Evolutionary conservation across 2,329 filamentous ascomycete species (phyloP), one percentile per base, ranked within the genome.

Genomic region (Trichoderma harzianum): DNA sequence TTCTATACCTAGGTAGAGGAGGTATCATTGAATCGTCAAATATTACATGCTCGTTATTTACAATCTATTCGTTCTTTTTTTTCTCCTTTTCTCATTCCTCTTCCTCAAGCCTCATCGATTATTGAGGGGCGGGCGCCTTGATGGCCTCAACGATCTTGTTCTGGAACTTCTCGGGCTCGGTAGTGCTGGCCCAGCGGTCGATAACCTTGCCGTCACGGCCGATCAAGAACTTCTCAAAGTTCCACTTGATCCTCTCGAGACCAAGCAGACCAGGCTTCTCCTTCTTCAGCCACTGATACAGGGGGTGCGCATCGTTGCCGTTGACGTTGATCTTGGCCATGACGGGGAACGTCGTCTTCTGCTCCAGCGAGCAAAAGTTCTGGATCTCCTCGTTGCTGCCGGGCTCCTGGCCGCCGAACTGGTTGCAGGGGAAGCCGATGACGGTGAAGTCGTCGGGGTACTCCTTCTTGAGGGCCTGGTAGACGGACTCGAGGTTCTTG

Each of bases 171-270:
- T 95, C 93, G 1, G 96, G 96, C 87, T 95, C 96, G 73, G 92
- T 94, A 21, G 90, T 92, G 82, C 93, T 95, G 39, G 93, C 93
- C 94, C 94, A 99, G 75, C 96, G 86, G 32, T 88, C 88, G 83
- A 93, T 92, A 76, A 98, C 94, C 84, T 92, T 88, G 30, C 96
- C 96, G 82, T 98, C 94, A 74, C 89, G 88, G 73, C 91, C 92
- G 75, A 99, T 86, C 74, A 99, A 85, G 84, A 98, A 99, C 89
- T 99, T 99, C 84, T 99, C 96, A 86, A 98, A 99, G 85, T 99
- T 99, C 96, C 96, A 99, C 92, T 98, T 98, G 78, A 99, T 87
- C 74, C 91, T 84, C 91, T 97, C 95, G 79, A 98, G 81, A 24
- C 96, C 96, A 84, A 98, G 84, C 70, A 98, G 79, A 26, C 96